Base-by-base conservation (phyloP, 2,329 filamentous ascomycete genomes). In the Lecanicillium sp. region DNA sequence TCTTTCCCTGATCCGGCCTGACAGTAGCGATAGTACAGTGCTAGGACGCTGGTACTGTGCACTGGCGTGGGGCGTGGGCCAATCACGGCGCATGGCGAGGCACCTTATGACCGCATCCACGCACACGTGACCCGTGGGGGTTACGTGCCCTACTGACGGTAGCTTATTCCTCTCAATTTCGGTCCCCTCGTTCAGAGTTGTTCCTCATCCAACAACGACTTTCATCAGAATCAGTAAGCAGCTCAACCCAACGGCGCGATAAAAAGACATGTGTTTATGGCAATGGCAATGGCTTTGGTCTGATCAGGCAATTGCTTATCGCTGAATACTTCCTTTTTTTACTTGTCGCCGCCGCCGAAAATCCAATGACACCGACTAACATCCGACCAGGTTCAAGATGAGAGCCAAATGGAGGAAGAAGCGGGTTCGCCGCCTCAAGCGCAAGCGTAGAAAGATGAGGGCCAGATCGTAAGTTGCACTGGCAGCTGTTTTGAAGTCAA, bases 361-460 rank as follows among this genome's bases (percentile, higher is more conserved):
- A 19, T 20, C 8, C 4, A 25, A 35, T n/a, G 13, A 20, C 30
- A 8, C 7, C 12, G 49, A 47, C 53, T 52, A 50, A 53, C 45
- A 39, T 34, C 33, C 46, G 57, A 54, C 49, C 52, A 57, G 55
- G 65, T 70, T 71, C 73, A 79, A 71, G 72, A 79, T 81, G 77
- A 76, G 90, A 92, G 89, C 88, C 67, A 97, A 97, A 80, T 97
- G 92, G 92, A 92, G 90, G 80, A 98, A 98, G 86, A 98, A 98
- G 90, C 81, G 92, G 70, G 89, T 95, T 74, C 81, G 92, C 64
- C 84, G 92, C 72, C 87, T 98, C 71, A 97, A 97, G 85, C 84
- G 89, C 68, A 98, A 98, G 89, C 88, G 92, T 77, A 94, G 92
- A 88, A 98, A 98, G 90, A 95, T 92, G 75, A 82, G 92, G 69